Base-by-base conservation (phyloP, 208 protist species). In the Acanthamoeba divionensis region DNA sequence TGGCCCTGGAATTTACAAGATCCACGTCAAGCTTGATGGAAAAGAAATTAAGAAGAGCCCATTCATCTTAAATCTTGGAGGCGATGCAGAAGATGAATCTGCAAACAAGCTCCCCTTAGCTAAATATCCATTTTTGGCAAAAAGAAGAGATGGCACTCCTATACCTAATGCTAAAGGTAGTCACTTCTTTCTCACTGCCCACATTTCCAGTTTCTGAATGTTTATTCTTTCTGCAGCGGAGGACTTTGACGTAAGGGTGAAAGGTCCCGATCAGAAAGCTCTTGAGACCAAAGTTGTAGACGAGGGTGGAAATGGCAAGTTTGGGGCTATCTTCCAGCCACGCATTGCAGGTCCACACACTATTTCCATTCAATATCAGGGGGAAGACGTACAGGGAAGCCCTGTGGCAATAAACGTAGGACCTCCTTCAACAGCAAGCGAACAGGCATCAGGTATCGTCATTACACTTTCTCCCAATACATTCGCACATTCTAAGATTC, bases 381-480 rank as follows among this genome's bases (percentile, higher is more conserved):
- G 86, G 33, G 69, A 90, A 69, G 60, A 90, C 12, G 62, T 90
- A n/a, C n/a, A 60, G n/a, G 55, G 55, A 65, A 67, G 47, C 66
- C 44, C 18, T 31, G 36, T 38, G 52, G 48, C 44, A n/a, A 69
- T 90, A 7, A 31, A 31, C 44, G 65, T n/a, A n/a, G n/a, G n/a
- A n/a, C n/a, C n/a, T n/a, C n/a, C n/a, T n/a, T n/a, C n/a, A n/a
- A n/a, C n/a, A n/a, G n/a, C n/a, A n/a, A n/a, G 45, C 38, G 71
- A 26, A 0, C 48, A 45, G 0, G 71, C 50, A 45, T 8, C 45
- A 9, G 38, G 50, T 60, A 41, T 52, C 24, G 31, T 52, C n/a
- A 15, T 52, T 36, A 26, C 71, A 21, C 69, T 48, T 12, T 48
- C 69, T 6, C 69, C 69, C 44, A 26, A 48, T 80, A 80, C 8